Conservation (phyloP, 306 rosid genomes). For the Ormosia semicastrata region DNA sequence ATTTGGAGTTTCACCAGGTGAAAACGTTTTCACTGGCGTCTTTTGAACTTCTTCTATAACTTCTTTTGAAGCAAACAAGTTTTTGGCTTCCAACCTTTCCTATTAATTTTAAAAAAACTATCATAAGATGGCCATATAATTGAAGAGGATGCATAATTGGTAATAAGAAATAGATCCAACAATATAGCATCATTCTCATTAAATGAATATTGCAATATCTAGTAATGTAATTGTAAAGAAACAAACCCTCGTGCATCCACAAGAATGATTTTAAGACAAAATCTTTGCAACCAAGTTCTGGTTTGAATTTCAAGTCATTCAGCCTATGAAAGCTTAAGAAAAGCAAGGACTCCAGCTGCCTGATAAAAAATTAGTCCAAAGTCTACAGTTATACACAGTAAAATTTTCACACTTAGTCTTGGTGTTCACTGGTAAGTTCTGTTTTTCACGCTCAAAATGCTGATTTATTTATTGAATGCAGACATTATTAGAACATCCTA, state of each 20-base stretch:
- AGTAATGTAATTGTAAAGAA: not conserved
- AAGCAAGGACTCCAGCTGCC: not conserved
- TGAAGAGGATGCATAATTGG: not conserved
- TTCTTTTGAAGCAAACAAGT: constrained; percentile 67
- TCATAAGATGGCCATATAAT: constrained; percentile 8
- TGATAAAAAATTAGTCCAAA: not conserved
- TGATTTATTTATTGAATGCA: not conserved
- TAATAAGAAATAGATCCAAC: not conserved
- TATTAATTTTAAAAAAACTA: constrained; percentile 28
- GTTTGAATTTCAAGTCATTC: constrained; percentile 5
- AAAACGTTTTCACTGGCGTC: constrained; percentile 37
- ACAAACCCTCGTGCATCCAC: not conserved
- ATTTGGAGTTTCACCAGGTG: constrained; percentile 53
- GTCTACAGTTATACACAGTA: not conserved
- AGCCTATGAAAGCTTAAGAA: not conserved
- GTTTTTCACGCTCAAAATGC: not conserved
- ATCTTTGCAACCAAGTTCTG: not conserved
- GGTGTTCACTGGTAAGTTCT: not conserved
- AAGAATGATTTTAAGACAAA: not conserved
- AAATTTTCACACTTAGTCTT: not conserved
- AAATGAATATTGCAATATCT: not conserved
- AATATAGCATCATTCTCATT: not conserved
- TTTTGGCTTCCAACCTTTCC: constrained; percentile 90
- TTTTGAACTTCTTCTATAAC: constrained; percentile 69
- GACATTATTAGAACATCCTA: not conserved